A percentile compares a stretch with the other conserved stretches of the same genome.
These are phyloP conservation scores for Boehmeria nivea DNA, from an alignment of 306 rosid species.

Conservation along the genomic window DNA sequence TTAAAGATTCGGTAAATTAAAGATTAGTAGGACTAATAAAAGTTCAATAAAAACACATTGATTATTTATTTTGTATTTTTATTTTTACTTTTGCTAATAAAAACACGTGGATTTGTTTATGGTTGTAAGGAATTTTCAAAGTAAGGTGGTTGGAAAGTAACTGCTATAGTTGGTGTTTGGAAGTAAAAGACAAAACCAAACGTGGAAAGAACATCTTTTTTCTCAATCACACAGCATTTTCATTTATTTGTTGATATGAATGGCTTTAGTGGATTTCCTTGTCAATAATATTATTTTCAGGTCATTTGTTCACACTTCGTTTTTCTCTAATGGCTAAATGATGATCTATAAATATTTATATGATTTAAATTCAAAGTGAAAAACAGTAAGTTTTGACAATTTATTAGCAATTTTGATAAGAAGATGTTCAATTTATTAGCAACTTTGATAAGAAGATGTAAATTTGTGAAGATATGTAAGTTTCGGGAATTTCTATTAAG, in stretches of 20 bases:
- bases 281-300: neutral
- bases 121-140: too few relatives aligned
- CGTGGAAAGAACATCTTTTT: neutral
- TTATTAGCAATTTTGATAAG: too few relatives aligned
- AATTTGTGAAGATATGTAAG: too few relatives aligned
- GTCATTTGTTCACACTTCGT: neutral
- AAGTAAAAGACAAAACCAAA: conserved; percentile 1
- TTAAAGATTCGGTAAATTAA: too few relatives aligned
- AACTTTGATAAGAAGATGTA: too few relatives aligned
- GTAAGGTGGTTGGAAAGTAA: conserved; percentile 9
- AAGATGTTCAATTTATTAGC: too few relatives aligned
- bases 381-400: too few relatives aligned
- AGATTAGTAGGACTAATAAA: too few relatives aligned
- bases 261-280: conserved; percentile 4
- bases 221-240: neutral
- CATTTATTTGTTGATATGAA: neutral
- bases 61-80: neutral
- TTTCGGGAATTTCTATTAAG: too few relatives aligned
- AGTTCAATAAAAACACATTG: neutral
- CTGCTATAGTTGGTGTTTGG: conserved; percentile 5
- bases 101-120: too few relatives aligned
- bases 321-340: neutral
- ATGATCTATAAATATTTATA: neutral
- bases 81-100: neutral
- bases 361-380: neutral